Evolutionary conservation across 176 grass and related monocot species (phyloP).

Genomic region (Otatea glauca): DNA sequence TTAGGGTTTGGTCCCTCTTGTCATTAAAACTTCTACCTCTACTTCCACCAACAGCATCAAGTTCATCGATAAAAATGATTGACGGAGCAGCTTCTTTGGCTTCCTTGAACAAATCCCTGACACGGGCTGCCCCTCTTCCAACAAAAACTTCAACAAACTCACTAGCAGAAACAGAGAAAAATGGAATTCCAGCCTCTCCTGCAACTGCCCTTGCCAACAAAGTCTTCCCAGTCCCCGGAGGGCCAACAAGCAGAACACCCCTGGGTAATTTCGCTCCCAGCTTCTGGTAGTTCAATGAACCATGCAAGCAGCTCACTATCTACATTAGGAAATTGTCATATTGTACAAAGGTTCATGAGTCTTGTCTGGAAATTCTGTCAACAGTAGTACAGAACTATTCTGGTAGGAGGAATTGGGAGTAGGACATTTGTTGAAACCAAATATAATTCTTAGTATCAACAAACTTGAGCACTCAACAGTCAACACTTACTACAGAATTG

Average conservation of each 20-base stretch:
- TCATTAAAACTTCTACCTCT: conserved; percentile 90
- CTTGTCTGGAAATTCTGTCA: conserved; percentile 25
- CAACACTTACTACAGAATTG: conserved; percentile 16
- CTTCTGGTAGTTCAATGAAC: conserved; percentile 89
- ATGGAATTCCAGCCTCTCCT: conserved; percentile 90
- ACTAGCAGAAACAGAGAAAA: conserved; percentile 94
- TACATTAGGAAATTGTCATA: conserved; percentile 49
- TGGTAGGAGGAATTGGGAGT: not conserved
- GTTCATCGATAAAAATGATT: conserved; percentile 95
- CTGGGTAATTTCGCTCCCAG: conserved; percentile 91
- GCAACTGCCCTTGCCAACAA: conserved; percentile 89
- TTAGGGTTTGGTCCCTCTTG: conserved; percentile 94
- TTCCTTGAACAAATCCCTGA: conserved; percentile 95
- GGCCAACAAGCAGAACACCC: conserved; percentile 90
- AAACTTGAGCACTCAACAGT: not conserved
- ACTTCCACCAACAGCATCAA: conserved; percentile 96
- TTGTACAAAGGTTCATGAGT: conserved; percentile 28
- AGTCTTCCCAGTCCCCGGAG: conserved; percentile 95
- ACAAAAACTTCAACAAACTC: conserved; percentile 98
- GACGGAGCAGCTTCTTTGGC: conserved; percentile 85
- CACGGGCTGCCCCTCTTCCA: conserved; percentile 87
- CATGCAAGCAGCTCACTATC: conserved; percentile 90
- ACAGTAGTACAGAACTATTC: conserved; percentile 28
- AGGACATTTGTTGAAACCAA: conserved; percentile 18
- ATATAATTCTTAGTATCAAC: not conserved